Conservation (phyloP, 805 yeast species). For the Metschnikowia proteae region DNA sequence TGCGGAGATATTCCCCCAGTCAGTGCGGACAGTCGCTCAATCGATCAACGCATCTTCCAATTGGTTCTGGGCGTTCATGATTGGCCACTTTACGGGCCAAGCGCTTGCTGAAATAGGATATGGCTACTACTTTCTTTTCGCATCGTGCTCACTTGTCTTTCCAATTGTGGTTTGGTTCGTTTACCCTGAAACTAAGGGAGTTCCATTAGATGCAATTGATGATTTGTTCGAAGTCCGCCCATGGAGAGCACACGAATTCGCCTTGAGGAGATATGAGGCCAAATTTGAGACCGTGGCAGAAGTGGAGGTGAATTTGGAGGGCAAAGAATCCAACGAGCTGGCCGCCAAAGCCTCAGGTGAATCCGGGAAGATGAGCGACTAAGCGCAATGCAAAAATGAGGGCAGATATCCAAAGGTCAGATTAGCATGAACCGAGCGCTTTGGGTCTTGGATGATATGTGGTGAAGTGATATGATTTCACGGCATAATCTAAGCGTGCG, state of each 20-base stretch:
- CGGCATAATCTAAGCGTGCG: too few relatives aligned
- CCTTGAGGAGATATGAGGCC: constrained; percentile 20
- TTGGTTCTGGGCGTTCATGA: constrained; percentile 50
- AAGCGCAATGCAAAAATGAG: too few relatives aligned
- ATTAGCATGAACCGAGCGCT: too few relatives aligned
- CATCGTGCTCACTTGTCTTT: constrained; percentile 25
- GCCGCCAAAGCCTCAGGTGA: background rate
- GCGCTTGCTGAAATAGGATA: constrained; percentile 42
- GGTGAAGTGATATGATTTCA: too few relatives aligned
- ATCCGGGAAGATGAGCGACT: background rate
- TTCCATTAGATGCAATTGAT: constrained; percentile 34
- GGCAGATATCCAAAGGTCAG: too few relatives aligned
- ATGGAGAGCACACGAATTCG: constrained; percentile 30
- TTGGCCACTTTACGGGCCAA: constrained; percentile 44
- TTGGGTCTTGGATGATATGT: too few relatives aligned
- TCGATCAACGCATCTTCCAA: constrained; percentile 43
- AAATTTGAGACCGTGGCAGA: constrained; percentile 15
- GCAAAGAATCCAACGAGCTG: constrained; percentile 4
- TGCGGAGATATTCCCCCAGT: constrained; percentile 44
- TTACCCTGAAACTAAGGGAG: constrained; percentile 38
- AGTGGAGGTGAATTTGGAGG: background rate
- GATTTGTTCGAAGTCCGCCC: constrained; percentile 32
- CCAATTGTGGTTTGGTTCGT: constrained; percentile 29
- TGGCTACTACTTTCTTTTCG: constrained; percentile 45
- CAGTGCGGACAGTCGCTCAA: constrained; percentile 40